These are phyloP conservation scores for Diophrys sp. DNA, from an alignment of 73 alveolate genomes.

Conservation along the genomic window DNA sequence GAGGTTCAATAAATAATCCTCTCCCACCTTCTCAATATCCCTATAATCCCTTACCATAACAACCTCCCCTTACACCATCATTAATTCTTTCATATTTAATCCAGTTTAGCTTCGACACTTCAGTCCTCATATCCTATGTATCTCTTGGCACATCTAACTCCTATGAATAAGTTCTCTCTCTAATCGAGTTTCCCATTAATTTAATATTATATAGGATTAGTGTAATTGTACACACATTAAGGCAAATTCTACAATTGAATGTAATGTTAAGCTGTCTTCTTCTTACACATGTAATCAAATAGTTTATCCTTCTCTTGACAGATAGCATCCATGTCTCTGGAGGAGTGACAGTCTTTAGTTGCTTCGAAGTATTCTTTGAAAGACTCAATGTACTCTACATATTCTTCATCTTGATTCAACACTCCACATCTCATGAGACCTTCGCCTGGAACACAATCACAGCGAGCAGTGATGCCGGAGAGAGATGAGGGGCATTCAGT, in stretches of 20 bases:
- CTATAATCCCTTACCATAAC: too few species aligned
- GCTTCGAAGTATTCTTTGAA: neutral
- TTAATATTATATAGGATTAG: too few species aligned
- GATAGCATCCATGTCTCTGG: neutral
- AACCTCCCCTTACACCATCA: too few species aligned
- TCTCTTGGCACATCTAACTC: too few species aligned
- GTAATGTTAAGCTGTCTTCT: neutral
- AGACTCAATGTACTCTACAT: neutral
- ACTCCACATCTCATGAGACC: neutral
- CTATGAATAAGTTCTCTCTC: too few species aligned
- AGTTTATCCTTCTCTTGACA: neutral
- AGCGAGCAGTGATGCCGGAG: neutral
- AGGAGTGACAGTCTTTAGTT: neutral
- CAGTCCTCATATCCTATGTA: too few species aligned
- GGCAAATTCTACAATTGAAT: neutral
- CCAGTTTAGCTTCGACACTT: too few species aligned
- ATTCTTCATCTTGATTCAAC: neutral
- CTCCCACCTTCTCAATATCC: too few species aligned
- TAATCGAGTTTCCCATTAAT: too few species aligned
- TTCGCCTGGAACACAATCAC: neutral
- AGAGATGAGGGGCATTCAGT: neutral
- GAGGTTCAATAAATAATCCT: too few species aligned
- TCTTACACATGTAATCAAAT: neutral
- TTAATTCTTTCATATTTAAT: neutral
- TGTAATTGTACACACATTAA: neutral